Conservation (phyloP, 129 eudicot species). For the Lactuca sativa region DNA sequence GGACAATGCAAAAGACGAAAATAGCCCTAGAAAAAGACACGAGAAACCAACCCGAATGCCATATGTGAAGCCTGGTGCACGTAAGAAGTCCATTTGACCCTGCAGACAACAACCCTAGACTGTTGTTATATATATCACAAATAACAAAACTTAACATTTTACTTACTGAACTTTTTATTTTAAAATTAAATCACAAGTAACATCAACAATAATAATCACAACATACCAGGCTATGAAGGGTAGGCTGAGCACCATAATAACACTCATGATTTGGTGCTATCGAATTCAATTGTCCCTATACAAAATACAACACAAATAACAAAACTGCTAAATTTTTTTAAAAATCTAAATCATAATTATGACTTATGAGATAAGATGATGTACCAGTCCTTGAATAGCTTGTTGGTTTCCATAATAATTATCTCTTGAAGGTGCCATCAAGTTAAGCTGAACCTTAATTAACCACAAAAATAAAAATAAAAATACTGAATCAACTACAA, state of each 20-base stretch:
- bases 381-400: conserved; percentile 88
- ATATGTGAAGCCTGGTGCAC: conserved; percentile 63
- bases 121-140: conserved; percentile 31
- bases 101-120: conserved; percentile 40
- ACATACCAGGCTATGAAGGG: conserved; percentile 77
- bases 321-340: neutral
- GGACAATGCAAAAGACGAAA: neutral
- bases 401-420: conserved; percentile 70
- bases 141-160: neutral
- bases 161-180: too few relatives aligned
- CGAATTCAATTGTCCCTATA: conserved; percentile 87
- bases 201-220: too few relatives aligned
- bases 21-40: neutral
- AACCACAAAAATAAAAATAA: neutral
- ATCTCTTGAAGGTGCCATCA: conserved; percentile 90
- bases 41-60: conserved; percentile 76
- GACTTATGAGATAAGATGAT: conserved; percentile 10
- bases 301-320: conserved; percentile 1
- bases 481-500: neutral
- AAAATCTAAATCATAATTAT: conserved; percentile 12
- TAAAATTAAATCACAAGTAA: too few relatives aligned
- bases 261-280: conserved; percentile 88
- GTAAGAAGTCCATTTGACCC: conserved; percentile 96
- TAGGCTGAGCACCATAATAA: conserved; percentile 68
- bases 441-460: conserved; percentile 76